Base-by-base conservation (phyloP, 2,329 filamentous ascomycete genomes). In the Fusarium circinatum region DNA sequence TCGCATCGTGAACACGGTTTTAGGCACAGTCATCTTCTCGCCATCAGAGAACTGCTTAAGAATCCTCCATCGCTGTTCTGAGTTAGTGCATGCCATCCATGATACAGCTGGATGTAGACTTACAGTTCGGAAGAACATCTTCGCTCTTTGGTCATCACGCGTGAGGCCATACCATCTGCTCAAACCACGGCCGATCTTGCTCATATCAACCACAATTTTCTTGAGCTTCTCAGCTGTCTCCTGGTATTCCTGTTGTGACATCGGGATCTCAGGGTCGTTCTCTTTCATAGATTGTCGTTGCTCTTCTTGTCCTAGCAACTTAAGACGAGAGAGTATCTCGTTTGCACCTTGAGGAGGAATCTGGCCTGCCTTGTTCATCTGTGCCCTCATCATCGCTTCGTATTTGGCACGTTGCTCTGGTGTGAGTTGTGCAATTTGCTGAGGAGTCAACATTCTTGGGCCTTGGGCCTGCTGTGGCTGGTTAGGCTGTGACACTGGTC, bases 81-180 rank as follows among this genome's bases (percentile, higher is more conserved):
- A 44, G 78, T 87, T 79, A 87, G 83, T 70, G 55, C 6, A 41
- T 32, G 47, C 38, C 24, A 41, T 65, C 15, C 12, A 11, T 14
- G 36, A 24, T 14, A 44, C 17, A 28, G 30, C 26, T 26, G 20
- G 20, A 41, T 44, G 17, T 38, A 26, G 17, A 84, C 87, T 83
- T 82, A 89, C 87, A 70, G 83, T 83, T 75, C 84, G 84, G 81
- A 89, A 88, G 71, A 88, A 89, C 80, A 85, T 83, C 71, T 82
- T 85, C 9, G 86, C 85, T 42, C 87, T 84, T 17, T 73, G 76
- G 61, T 90, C 87, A 64, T 90, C 87, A 22, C 81, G 82, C 2
- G 85, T 86, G 26, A 85, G 75, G 8, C 78, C 75, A 68, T 87
- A 89, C 87, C 87, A 89, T 28, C 80, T 84, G 34, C 79, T 81